Evolutionary conservation across 768 basidiomycete genomes (phyloP).

Genomic region (Collybia nuda): DNA sequence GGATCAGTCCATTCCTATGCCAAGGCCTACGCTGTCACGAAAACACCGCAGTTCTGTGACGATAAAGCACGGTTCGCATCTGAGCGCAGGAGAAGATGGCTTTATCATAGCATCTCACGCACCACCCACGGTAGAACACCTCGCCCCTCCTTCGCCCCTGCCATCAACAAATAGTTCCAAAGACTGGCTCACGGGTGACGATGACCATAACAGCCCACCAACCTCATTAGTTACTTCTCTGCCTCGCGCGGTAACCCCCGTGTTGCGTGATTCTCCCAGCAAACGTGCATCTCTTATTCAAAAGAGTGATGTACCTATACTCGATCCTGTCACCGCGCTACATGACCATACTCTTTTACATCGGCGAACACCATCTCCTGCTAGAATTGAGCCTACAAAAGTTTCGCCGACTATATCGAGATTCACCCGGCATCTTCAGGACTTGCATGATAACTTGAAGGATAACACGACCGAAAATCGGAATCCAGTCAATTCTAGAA

Average conservation of each 20-base stretch:
- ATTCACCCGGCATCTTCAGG: slow-evolving; percentile 35
- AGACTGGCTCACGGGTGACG: slow-evolving; percentile 80
- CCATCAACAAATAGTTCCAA: slow-evolving; percentile 14
- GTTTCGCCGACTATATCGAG: slow-evolving; percentile 37
- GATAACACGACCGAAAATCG: slow-evolving; percentile 41
- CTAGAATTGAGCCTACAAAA: slow-evolving; percentile 14
- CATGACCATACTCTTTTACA: slow-evolving; percentile 27
- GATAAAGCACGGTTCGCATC: slow-evolving; percentile 35
- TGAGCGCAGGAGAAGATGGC: slow-evolving; percentile 2
- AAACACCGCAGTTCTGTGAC: slow-evolving; percentile 48
- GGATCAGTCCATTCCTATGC: not conserved
- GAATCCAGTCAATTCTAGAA: slow-evolving; percentile 37
- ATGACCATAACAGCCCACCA: slow-evolving; percentile 24
- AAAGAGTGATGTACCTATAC: slow-evolving; percentile 37
- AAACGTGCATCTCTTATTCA: slow-evolving; percentile 72
- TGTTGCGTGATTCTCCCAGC: slow-evolving; percentile 68
- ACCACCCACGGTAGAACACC: not conserved
- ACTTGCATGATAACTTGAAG: slow-evolving; percentile 17
- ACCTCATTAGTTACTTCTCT: slow-evolving; percentile 15
- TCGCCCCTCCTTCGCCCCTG: not conserved
- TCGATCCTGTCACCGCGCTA: slow-evolving; percentile 35
- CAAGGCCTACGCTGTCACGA: slow-evolving; percentile 45
- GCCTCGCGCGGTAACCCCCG: slow-evolving; percentile 34
- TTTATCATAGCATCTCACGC: not conserved
- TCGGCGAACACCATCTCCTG: slow-evolving; percentile 11